phyloP scores from a whole-genome alignment of 345 rosid species.

The Aurinia saxatilis region DNA sequence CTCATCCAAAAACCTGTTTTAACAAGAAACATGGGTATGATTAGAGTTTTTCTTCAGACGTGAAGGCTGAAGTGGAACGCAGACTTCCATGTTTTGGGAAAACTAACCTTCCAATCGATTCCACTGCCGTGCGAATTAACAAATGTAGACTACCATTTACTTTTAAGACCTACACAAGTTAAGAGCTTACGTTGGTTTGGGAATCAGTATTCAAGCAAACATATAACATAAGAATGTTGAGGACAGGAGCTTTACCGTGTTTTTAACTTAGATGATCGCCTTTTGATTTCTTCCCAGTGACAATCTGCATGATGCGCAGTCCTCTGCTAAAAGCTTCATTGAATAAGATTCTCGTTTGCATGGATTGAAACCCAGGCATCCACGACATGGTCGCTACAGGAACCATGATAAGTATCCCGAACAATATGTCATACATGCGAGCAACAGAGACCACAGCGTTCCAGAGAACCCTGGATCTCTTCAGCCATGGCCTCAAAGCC shows the following conservation, averaged over 20 bases:
- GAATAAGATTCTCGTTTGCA: slow-evolving; percentile 88
- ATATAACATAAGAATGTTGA: neutral
- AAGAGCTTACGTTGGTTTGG: neutral
- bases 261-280: slow-evolving; percentile 18
- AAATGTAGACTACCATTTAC: slow-evolving; percentile 13
- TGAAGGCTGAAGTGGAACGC: neutral
- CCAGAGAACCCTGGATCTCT: slow-evolving; percentile 46
- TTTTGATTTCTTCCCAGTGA: slow-evolving; percentile 63
- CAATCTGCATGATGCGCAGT: slow-evolving; percentile 70
- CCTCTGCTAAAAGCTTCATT: slow-evolving; percentile 92
- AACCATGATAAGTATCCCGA: slow-evolving; percentile 69
- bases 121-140: neutral
- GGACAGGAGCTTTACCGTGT: slow-evolving; percentile 5
- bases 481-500: slow-evolving; percentile 42
- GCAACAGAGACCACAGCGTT: slow-evolving; percentile 73
- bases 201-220: neutral
- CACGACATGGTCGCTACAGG: slow-evolving; percentile 79
- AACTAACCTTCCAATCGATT: slow-evolving; percentile 16
- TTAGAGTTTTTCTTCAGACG: neutral
- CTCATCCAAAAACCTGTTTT: slow-evolving; percentile 13
- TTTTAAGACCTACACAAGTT: slow-evolving; percentile 14
- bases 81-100: neutral
- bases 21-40: neutral
- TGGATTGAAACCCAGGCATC: slow-evolving; percentile 85
- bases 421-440: slow-evolving; percentile 67